Evolutionary conservation across 108 stramenopile genomes (phyloP).

Genomic region (Fistulifera pelliculosa): DNA sequence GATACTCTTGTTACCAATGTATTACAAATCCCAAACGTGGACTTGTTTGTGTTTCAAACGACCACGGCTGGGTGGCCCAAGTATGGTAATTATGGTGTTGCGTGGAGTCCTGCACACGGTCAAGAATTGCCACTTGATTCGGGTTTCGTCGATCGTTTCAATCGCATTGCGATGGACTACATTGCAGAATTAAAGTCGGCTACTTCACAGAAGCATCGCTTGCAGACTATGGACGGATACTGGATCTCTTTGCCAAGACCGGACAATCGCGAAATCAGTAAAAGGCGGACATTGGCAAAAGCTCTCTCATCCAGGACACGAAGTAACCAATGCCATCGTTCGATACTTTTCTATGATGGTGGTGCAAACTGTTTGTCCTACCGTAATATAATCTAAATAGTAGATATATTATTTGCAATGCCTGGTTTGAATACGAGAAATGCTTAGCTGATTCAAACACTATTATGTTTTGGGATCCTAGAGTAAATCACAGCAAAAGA

Average conservation of each 20-base stretch:
- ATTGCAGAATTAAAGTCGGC: not conserved
- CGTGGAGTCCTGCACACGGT: constrained; percentile 34
- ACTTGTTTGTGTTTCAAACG: constrained; percentile 42
- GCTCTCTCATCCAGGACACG: constrained; percentile 67
- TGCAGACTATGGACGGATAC: constrained; percentile 50
- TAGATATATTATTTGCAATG: too few species aligned
- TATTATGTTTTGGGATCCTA: too few species aligned
- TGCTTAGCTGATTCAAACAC: too few species aligned
- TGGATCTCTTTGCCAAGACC: constrained; percentile 67
- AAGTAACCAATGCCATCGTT: constrained; percentile 53
- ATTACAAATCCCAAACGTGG: constrained; percentile 31
- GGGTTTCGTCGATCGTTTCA: constrained; percentile 41
- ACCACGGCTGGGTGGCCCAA: constrained; percentile 66
- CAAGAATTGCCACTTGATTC: constrained; percentile 52
- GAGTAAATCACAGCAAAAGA: too few species aligned
- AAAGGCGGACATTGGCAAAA: constrained; percentile 55
- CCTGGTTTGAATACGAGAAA: too few species aligned
- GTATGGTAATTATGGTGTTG: constrained; percentile 69
- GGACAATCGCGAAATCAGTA: constrained; percentile 56
- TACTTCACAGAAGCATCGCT: constrained; percentile 2
- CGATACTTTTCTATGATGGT: constrained; percentile 52
- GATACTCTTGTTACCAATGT: constrained; percentile 21
- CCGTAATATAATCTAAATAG: too few species aligned
- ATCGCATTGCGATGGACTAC: constrained; percentile 13
- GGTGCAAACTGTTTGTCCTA: constrained; percentile 17